Conservation (phyloP, 1,284 basidiomycete genomes). For the Leccinum insolens region DNA sequence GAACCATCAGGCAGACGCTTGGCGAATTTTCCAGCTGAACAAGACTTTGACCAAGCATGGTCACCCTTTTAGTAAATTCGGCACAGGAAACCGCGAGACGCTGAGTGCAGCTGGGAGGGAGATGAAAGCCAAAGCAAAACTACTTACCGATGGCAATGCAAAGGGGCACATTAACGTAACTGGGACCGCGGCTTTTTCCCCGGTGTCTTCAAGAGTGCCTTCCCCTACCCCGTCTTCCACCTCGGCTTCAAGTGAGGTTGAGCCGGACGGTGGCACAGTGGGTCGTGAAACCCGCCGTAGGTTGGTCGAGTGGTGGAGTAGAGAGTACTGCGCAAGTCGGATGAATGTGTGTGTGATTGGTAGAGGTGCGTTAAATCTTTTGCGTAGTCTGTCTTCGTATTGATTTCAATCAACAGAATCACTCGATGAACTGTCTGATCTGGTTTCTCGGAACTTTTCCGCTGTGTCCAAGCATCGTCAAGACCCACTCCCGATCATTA, state of each 20-base stretch:
- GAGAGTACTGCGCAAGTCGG: conserved; percentile 91
- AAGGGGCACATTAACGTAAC: conserved; percentile 9
- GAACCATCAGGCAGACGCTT: conserved; percentile 93
- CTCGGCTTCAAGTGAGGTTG: conserved; percentile 57
- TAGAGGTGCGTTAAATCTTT: conserved; percentile 58
- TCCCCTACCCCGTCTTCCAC: conserved; percentile 65
- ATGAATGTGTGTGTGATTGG: conserved; percentile 94
- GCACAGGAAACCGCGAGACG: conserved; percentile 88
- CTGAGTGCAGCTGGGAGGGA: conserved; percentile 72
- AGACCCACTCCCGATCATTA: conserved; percentile 68
- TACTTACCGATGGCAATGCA: conserved; percentile 24
- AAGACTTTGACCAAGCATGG: conserved; percentile 83
- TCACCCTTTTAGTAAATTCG: conserved; percentile 94
- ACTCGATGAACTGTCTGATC: conserved; percentile 74
- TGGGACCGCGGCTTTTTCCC: conserved; percentile 45
- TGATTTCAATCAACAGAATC: conserved; percentile 57
- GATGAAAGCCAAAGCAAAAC: conserved; percentile 50
- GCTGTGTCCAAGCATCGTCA: conserved; percentile 73
- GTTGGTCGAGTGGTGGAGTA: conserved; percentile 93
- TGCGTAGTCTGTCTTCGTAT: neutral
- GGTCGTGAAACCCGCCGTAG: conserved; percentile 90
- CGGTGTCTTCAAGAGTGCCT: conserved; percentile 54
- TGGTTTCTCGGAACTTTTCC: conserved; percentile 79
- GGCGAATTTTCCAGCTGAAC: conserved; percentile 97
- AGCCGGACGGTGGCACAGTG: conserved; percentile 72